phyloP scores from a whole-genome alignment of 805 yeast species.

The Isabelozyma heimii region DNA sequence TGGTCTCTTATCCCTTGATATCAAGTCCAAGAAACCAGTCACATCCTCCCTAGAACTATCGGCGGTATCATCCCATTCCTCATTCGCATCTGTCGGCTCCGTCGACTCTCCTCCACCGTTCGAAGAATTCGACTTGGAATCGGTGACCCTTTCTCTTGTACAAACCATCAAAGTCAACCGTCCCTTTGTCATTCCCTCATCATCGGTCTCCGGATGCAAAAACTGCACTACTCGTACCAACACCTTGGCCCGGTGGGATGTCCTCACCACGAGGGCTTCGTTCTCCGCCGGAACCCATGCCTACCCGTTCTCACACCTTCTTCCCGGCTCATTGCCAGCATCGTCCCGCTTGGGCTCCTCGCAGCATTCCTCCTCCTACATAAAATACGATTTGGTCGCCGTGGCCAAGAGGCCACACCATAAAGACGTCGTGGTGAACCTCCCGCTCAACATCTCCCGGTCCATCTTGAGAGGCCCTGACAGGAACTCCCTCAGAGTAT shows the following conservation, averaged over 20 bases:
- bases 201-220: slow-evolving; percentile 48
- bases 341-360: slow-evolving; percentile 62
- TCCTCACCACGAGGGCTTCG: slow-evolving; percentile 56
- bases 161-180: slow-evolving; percentile 67
- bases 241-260: slow-evolving; percentile 85
- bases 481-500: slow-evolving; percentile 81
- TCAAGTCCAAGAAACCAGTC: slow-evolving; percentile 3
- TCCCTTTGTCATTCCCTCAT: slow-evolving; percentile 62
- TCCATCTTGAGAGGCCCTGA: slow-evolving; percentile 81
- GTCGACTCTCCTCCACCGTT: slow-evolving; percentile 16
- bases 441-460: slow-evolving; percentile 74
- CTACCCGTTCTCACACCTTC: slow-evolving; percentile 85
- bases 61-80: slow-evolving; percentile 9
- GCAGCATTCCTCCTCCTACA: slow-evolving; percentile 40
- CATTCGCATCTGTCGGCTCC: slow-evolving; percentile 14
- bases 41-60: slow-evolving; percentile 11
- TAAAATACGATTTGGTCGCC: slow-evolving; percentile 78
- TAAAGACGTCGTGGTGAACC: slow-evolving; percentile 33
- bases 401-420: slow-evolving; percentile 27
- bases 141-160: slow-evolving; percentile 64
- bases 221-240: slow-evolving; percentile 55
- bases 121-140: slow-evolving; percentile 49
- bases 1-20: slow-evolving; percentile 64
- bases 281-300: slow-evolving; percentile 72
- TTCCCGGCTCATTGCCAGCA: slow-evolving; percentile 88